Percentiles rank a stretch among this genome's conserved stretches.
These are phyloP conservation scores for Globisporangium irregulare DNA, from an alignment of 352 stramenopile genomes.

Conservation along the genomic window DNA sequence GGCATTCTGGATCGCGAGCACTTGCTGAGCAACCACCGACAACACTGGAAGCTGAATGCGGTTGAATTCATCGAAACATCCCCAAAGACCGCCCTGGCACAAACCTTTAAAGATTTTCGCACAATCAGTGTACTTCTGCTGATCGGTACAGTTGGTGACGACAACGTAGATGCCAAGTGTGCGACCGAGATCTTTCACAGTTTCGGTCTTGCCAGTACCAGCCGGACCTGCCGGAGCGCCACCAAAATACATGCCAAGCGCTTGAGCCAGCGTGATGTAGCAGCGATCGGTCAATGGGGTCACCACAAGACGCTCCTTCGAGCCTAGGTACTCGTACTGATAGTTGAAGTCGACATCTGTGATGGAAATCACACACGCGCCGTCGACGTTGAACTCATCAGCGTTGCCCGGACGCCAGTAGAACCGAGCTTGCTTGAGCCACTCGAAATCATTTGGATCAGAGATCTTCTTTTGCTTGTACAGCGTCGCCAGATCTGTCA, in stretches of 20 bases:
- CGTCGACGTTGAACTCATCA: slow-evolving; percentile 94
- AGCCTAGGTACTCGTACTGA: slow-evolving; percentile 97
- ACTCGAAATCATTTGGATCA: slow-evolving; percentile 98
- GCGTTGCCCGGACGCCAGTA: slow-evolving; percentile 94
- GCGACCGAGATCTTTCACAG: slow-evolving; percentile 95
- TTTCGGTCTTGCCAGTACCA: slow-evolving; percentile 97
- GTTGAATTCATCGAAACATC: slow-evolving; percentile 99
- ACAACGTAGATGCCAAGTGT: slow-evolving; percentile 96
- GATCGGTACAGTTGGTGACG: slow-evolving; percentile 97
- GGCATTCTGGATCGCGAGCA: slow-evolving; percentile 97
- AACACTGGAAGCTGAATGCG: slow-evolving; percentile 95
- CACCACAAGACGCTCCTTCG: slow-evolving; percentile 96
- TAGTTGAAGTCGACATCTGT: slow-evolving; percentile 99
- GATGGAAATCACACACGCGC: slow-evolving; percentile 96
- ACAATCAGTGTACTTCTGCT: slow-evolving; percentile 97
- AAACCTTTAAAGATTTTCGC: slow-evolving; percentile 98
- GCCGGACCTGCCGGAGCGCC: slow-evolving; percentile 93
- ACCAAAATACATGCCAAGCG: slow-evolving; percentile 98
- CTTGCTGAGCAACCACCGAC: slow-evolving; percentile 97
- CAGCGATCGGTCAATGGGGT: slow-evolving; percentile 96
- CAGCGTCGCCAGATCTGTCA: slow-evolving; percentile 91
- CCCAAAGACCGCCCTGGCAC: slow-evolving; percentile 96
- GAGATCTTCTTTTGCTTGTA: slow-evolving; percentile 96
- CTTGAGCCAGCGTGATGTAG: slow-evolving; percentile 97
- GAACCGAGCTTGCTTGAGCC: slow-evolving; percentile 99